Evolutionary conservation across 257 asterid genomes (phyloP).

Genomic region (Forsythia viridissima): DNA sequence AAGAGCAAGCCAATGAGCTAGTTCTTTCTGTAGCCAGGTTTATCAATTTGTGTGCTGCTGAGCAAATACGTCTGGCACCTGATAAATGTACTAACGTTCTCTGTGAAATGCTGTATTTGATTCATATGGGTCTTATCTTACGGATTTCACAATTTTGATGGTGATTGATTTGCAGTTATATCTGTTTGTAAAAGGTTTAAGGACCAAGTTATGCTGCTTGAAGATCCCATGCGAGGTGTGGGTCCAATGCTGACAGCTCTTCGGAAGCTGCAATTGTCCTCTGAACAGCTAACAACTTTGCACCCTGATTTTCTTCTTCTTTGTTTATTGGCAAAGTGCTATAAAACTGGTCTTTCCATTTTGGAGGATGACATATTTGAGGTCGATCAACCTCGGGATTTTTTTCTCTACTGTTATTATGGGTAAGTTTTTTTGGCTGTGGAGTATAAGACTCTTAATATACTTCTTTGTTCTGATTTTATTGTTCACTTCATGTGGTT

Average conservation of each 20-base stretch:
- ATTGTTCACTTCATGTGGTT: conserved; percentile 4
- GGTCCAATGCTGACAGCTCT: conserved; percentile 75
- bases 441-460: neutral
- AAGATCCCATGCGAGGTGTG: conserved; percentile 84
- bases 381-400: conserved; percentile 88
- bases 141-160: conserved; percentile 29
- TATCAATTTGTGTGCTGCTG: conserved; percentile 60
- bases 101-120: conserved; percentile 14
- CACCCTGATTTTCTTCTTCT: conserved; percentile 89
- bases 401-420: conserved; percentile 82
- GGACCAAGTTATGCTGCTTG: conserved; percentile 66
- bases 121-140: conserved; percentile 1
- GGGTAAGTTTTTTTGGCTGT: conserved; percentile 57
- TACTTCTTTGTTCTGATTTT: neutral
- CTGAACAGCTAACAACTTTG: conserved; percentile 80
- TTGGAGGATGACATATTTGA: conserved; percentile 74
- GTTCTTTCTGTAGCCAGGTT: conserved; percentile 64
- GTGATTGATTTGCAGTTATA: conserved; percentile 60
- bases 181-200: conserved; percentile 79
- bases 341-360: conserved; percentile 70
- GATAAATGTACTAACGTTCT: conserved; percentile 62
- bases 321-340: conserved; percentile 79
- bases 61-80: conserved; percentile 81
- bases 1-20: conserved; percentile 58
- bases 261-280: conserved; percentile 67